These are phyloP conservation scores for Saccharomyces pastorianus DNA, from an alignment of 1,139 yeast species.

Conservation along the genomic window DNA sequence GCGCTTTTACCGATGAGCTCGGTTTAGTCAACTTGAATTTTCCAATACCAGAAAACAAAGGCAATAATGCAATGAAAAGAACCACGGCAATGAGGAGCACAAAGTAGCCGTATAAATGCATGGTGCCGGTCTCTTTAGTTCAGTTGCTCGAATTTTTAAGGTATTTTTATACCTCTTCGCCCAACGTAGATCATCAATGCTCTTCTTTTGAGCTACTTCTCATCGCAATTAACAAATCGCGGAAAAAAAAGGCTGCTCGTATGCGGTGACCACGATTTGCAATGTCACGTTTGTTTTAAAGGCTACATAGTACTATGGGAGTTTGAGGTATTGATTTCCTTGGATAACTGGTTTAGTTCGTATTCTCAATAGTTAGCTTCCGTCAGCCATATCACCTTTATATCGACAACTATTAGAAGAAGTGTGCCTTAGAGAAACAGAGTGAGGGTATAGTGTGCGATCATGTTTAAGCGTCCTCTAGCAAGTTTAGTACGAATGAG, in stretches of 20 bases:
- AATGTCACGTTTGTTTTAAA: background rate
- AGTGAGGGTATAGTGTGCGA: background rate
- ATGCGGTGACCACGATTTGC: background rate
- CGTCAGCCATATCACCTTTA: too few relatives aligned
- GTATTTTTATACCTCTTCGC: background rate
- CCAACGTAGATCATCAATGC: background rate
- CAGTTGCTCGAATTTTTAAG: background rate
- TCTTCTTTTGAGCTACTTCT: background rate
- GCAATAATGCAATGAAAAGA: constrained; percentile 20
- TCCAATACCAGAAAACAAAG: constrained; percentile 28
- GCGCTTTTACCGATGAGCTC: background rate
- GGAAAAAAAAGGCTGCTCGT: background rate
- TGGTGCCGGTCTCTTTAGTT: constrained; percentile 2
- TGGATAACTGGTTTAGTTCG: background rate
- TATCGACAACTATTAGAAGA: too few relatives aligned
- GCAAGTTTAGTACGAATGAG: background rate
- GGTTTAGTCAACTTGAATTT: constrained; percentile 17
- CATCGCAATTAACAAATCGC: background rate
- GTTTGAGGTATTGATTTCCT: background rate
- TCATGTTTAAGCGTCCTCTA: background rate
- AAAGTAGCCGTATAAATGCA: constrained; percentile 22
- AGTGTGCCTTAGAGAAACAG: background rate
- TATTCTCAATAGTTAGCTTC: background rate
- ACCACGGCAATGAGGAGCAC: constrained; percentile 20
- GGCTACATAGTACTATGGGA: background rate